Percentiles rank a stretch among this genome's conserved stretches.
Evolutionary conservation across 2,329 filamentous ascomycete species (phyloP).

Genomic region (Fusarium xylarioides): DNA sequence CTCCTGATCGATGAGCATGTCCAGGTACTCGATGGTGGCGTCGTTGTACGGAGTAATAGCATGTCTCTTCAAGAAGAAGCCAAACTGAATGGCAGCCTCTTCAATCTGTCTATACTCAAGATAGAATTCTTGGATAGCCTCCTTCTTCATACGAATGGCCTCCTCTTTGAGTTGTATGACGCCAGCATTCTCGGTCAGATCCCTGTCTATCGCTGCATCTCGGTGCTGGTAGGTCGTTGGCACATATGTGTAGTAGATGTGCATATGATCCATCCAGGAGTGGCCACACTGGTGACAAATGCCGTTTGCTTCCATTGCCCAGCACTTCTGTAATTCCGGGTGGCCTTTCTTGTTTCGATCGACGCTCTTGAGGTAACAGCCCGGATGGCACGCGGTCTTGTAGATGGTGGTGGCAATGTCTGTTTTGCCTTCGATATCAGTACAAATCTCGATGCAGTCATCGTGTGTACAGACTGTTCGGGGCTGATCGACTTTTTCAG

Average conservation of each 20-base stretch:
- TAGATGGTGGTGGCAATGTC: neutral
- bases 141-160: neutral
- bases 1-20: constrained; percentile 14
- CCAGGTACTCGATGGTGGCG: constrained; percentile 1
- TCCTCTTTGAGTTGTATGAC: neutral
- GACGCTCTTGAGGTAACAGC: neutral
- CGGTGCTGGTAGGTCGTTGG: neutral
- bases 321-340: neutral
- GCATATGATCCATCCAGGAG: constrained; percentile 18
- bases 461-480: neutral
- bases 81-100: constrained; percentile 19
- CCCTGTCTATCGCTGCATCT: neutral
- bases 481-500: neutral
- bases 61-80: constrained; percentile 3
- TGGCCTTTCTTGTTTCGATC: neutral
- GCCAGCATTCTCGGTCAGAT: neutral
- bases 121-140: constrained; percentile 4
- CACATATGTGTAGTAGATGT: constrained; percentile 9
- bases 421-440: neutral
- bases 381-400: neutral
- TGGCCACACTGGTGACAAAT: neutral
- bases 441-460: neutral
- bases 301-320: neutral
- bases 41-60: constrained; percentile 16
- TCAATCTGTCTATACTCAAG: neutral